A percentile compares a stretch with the other conserved stretches of the same genome.
phyloP scores from a whole-genome alignment of 257 asterid genomes.

The Gynochthodes officinalis region DNA sequence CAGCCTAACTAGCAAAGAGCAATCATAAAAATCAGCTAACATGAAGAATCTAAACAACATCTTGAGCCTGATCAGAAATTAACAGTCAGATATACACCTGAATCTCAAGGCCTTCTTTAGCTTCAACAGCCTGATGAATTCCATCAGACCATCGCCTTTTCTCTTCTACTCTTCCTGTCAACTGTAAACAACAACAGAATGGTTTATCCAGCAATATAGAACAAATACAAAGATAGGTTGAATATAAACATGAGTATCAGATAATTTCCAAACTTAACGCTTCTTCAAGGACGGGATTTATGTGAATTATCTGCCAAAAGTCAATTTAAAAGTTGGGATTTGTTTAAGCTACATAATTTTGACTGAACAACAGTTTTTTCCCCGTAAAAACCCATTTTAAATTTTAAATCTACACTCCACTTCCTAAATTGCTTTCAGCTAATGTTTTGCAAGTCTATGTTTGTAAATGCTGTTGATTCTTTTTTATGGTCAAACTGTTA shows the following conservation, averaged over 20 bases:
- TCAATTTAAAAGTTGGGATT: not conserved
- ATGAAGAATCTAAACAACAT: not conserved
- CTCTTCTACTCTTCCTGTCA: conserved; percentile 98
- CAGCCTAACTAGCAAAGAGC: conserved; percentile 58
- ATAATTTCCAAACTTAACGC: not conserved
- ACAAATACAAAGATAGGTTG: not conserved
- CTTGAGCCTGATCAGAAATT: conserved; percentile 13
- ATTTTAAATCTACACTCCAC: not conserved
- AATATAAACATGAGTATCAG: not conserved
- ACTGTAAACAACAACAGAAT: conserved; percentile 36
- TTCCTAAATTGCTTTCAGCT: not conserved
- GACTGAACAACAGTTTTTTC: not conserved
- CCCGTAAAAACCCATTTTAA: no score
- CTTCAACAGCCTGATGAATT: conserved; percentile 99
- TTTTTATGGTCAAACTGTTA: not conserved
- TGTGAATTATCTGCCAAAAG: not conserved
- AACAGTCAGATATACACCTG: conserved; percentile 45
- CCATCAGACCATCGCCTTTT: conserved; percentile 98
- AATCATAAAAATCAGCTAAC: conserved; percentile 3
- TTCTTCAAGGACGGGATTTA: not conserved
- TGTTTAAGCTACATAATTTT: not conserved
- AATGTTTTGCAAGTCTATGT: not conserved
- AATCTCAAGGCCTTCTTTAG: conserved; percentile 89
- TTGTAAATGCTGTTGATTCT: not conserved
- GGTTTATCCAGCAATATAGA: not conserved